Base-by-base conservation (phyloP, 1,284 basidiomycete genomes). In the Malassezia yamatoensis region DNA sequence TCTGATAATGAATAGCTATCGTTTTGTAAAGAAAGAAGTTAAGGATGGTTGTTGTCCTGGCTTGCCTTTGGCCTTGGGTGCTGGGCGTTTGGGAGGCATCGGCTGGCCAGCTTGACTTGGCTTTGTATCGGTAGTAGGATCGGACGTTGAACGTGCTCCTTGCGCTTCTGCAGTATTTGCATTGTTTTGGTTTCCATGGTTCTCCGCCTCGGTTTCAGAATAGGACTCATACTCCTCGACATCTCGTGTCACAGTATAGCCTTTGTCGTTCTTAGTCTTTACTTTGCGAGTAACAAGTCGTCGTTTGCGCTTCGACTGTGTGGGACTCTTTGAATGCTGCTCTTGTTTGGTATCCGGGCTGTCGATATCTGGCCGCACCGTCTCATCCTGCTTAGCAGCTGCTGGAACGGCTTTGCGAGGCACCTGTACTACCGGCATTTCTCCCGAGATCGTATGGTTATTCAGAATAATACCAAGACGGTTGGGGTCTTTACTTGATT, bases 211-310 rank as follows among this genome's bases (percentile, higher is more conserved):
- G 13, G 63, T 59, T 20, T 67, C 67, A 12, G 62, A 63, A 39
- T 65, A 65, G 12, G 66, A 67, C 43, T 69, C 69, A 43, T 67
- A 68, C 53, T 60, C 63, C 44, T 70, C 65, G n/a, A 64, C 50
- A 38, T 63, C 61, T 18, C 44, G 46, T 5, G 51, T 53, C 15
- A 59, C 63, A n/a, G 60, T 66, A 43, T 72, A 72, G 6, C 69
- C 69, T 24, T 63, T 66, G 37, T 68, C 68, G 55, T 72, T 64
- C 49, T 65, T 70, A 39, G 37, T 54, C 29, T 60, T 61, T 21
- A 67, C 51, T 52, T 65, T 67, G 38, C 62, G 65, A 45, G 65
- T 46, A 51, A 69, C 62, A 52, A 65, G 68, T 55, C 69, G 62
- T 51, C 41, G 51, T 33, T 58, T 47, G 18, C 54, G 55, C 18